Percentiles rank a stretch among this genome's conserved stretches.
phyloP scores from a whole-genome alignment of 352 stramenopile species.

The Pelagophyceae sp. region DNA sequence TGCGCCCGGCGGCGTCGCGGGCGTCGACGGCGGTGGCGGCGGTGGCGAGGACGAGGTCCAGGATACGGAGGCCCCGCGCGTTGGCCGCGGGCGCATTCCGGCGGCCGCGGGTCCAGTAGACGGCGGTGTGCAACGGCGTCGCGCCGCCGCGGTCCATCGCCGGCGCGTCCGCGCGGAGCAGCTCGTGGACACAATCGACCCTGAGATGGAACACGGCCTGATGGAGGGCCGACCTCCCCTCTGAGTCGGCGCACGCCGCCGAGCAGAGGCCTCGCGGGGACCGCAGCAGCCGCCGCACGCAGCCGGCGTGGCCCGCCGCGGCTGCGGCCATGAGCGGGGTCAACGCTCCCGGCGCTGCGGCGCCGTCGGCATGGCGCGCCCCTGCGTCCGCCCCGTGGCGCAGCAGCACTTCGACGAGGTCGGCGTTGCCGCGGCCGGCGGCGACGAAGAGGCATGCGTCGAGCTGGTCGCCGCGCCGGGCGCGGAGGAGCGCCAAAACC shows the following conservation, averaged over 20 bases:
- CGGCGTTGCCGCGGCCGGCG: neutral
- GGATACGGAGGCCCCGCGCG: neutral
- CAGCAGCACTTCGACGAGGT: neutral
- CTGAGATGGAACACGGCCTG: neutral
- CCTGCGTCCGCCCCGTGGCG: neutral
- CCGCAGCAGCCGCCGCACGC: neutral
- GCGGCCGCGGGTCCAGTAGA: neutral
- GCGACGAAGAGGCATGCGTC: neutral
- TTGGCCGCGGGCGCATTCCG: neutral
- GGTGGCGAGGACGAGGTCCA: neutral
- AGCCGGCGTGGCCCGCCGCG: neutral
- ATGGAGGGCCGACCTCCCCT: neutral
- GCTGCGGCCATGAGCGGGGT: neutral
- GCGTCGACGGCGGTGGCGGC: neutral
- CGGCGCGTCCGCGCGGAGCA: neutral
- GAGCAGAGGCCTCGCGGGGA: neutral
- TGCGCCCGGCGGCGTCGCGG: neutral
- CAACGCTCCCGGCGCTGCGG: neutral
- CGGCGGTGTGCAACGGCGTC: neutral
- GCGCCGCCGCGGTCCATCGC: neutral
- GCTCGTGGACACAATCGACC: neutral
- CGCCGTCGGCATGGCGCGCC: neutral
- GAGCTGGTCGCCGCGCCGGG: neutral
- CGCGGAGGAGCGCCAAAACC: neutral
- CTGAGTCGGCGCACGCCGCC: neutral